These are phyloP conservation scores for Mucor mucedo DNA, from an alignment of 371 early-diverging fungal species.

Conservation along the genomic window DNA sequence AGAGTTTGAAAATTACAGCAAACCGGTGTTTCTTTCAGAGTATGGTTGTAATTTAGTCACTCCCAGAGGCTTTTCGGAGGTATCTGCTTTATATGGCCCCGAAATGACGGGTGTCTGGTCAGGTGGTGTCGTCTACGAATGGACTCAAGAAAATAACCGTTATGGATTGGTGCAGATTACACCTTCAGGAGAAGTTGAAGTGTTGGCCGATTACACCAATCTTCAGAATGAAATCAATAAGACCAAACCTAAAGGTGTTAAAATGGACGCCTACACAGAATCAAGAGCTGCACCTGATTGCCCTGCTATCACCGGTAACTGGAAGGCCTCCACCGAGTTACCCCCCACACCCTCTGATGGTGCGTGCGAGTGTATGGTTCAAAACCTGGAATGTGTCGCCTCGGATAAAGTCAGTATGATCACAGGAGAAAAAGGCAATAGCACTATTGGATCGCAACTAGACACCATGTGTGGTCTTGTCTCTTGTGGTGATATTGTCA, in stretches of 20 bases:
- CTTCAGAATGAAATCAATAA: slow-evolving; percentile 44
- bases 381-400: slow-evolving; percentile 64
- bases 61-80: slow-evolving; percentile 64
- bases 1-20: slow-evolving; percentile 57
- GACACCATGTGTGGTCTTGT: slow-evolving; percentile 60
- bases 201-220: slow-evolving; percentile 54
- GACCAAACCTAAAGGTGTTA: slow-evolving; percentile 51
- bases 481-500: slow-evolving; percentile 58
- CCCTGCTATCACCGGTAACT: slow-evolving; percentile 55
- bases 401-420: slow-evolving; percentile 44
- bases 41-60: slow-evolving; percentile 66
- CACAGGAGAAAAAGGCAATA: slow-evolving; percentile 11
- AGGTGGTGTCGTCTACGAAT: slow-evolving; percentile 84
- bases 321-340: slow-evolving; percentile 63
- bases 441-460: slow-evolving; percentile 42
- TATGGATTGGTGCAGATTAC: slow-evolving; percentile 76
- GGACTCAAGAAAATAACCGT: slow-evolving; percentile 78
- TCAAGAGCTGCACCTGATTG: slow-evolving; percentile 48
- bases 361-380: slow-evolving; percentile 73
- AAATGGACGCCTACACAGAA: slow-evolving; percentile 52
- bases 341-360: slow-evolving; percentile 75
- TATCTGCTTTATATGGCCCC: slow-evolving; percentile 68
- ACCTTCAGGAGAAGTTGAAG: slow-evolving; percentile 38
- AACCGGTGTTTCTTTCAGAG: slow-evolving; percentile 70
- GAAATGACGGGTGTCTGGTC: slow-evolving; percentile 74